Evolutionary conservation across 768 basidiomycete species (phyloP).

Genomic region (Lentinus tigrinus): DNA sequence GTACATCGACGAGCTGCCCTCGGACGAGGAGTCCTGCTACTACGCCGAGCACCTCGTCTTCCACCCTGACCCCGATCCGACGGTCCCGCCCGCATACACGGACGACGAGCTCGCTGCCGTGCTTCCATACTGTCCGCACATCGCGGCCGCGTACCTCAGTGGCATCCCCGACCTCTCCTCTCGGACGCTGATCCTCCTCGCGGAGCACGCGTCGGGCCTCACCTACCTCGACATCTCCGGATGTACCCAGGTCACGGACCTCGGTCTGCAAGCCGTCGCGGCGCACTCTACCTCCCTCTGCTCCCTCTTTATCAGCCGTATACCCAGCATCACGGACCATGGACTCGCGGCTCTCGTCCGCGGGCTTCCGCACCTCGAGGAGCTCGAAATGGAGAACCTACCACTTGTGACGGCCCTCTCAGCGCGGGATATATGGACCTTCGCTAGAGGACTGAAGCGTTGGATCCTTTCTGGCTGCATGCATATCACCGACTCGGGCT

Average conservation of each 20-base stretch:
- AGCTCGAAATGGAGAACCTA: constrained; percentile 77
- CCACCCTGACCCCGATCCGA: constrained; percentile 34
- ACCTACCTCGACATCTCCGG: constrained; percentile 75
- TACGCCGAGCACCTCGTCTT: constrained; percentile 61
- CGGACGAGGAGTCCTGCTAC: constrained; percentile 53
- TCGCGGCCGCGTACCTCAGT: constrained; percentile 68
- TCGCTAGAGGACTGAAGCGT: constrained; percentile 72
- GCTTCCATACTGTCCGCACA: constrained; percentile 57
- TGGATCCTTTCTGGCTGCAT: constrained; percentile 78
- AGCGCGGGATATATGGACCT: constrained; percentile 79
- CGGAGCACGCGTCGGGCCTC: constrained; percentile 60
- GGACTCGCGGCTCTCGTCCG: constrained; percentile 45
- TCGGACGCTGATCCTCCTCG: constrained; percentile 63
- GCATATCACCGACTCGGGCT: constrained; percentile 74
- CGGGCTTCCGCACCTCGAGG: constrained; percentile 72
- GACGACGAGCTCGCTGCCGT: constrained; percentile 62
- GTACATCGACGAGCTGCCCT: constrained; percentile 59
- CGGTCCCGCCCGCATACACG: constrained; percentile 33
- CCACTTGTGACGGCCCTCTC: constrained; percentile 65
- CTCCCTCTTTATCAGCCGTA: neutral
- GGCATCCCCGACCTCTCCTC: constrained; percentile 70
- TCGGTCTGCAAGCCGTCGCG: constrained; percentile 72
- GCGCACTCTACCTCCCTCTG: constrained; percentile 46
- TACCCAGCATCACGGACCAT: neutral
- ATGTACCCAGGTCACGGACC: constrained; percentile 75